Evolutionary conservation across 176 grass and related monocot species (phyloP), one percentile per base, ranked within the genome.

Genomic region (Hyparrhenia diplandra): DNA sequence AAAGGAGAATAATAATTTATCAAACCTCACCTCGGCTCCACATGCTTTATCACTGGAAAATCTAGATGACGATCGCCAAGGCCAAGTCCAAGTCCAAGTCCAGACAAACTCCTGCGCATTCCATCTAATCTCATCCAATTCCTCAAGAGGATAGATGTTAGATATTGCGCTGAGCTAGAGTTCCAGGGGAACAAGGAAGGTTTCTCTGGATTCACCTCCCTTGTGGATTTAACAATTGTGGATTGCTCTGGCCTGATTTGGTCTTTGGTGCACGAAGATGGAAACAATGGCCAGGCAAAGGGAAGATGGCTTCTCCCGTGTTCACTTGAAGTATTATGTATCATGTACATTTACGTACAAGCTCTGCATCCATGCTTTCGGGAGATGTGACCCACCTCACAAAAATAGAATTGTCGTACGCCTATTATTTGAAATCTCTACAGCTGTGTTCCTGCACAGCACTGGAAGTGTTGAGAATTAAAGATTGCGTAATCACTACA

Each of bases 81-180:
- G 37, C n/a, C n/a, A n/a, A n/a, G n/a, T n/a, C 37, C 8, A 40
- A 10, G n/a, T n/a, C n/a, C n/a, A n/a, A n/a, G 37, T 40, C 37
- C 37, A 10, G 8, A 40, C 37, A 0, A 40, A 18, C 59, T 45
- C 21, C 0, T 74, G 13, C 2, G 13, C 8, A 6, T 80, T 31
- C 69, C 77, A 21, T 35, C 18, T 58, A 66, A 80, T 34, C 0
- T 16, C 21, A 0, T 27, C 5, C 20, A 25, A 0, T 74, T 69
- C 59, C 46, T 86, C 35, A 58, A 46, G 60, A 7, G 10, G 32
- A 34, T 86, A 18, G 1, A 0, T 14, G 13, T 67, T 34, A 0
- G 0, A 0, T 67, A 8, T 6, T 0, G 0, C 1, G 1, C 0
- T 0, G 1, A 12, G 21, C 4, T 65, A 5, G 39, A 64, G 65